Evolutionary conservation across 2,329 filamentous ascomycete genomes (phyloP), one percentile per base, ranked within the genome.

Genomic region (Cladosporium oxysporum): DNA sequence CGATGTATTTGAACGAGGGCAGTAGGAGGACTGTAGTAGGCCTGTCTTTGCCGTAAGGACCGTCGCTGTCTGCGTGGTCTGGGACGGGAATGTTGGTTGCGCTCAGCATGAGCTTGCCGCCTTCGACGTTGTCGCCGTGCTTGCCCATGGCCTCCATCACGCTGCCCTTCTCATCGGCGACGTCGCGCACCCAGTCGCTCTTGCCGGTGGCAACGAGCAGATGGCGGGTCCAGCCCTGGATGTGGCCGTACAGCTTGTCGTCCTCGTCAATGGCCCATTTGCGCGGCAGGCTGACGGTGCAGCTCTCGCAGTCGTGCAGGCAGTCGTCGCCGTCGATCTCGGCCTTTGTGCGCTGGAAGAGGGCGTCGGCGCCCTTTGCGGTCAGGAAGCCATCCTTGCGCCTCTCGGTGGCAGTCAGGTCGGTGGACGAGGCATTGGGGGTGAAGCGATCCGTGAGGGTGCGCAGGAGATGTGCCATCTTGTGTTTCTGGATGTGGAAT

Each of bases 201-300:
- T 97, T 97, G 68, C 93, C 92, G n/a, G 95, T 99, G 28, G 92
- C 95, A 18, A 98, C 92, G 35, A 99, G 82, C 68, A 97, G 76
- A 79, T 99, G 95, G 23, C 93, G 95, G 74, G 87, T 89, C 91
- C 92, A 98, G 41, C 88, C 92, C 74, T 92, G 91, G 69, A 97
- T 86, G 66, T 91, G 84, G 0, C 94, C 95, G 76, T 96, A 98
- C 58, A 99, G 81, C 72, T 88, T 82, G 75, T 97, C 92, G 7
- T 84, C 81, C 76, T 90, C 86, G 66, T 98, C 91, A 64, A 97
- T 87, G 4, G 82, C 82, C 75, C 87, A 90, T 70, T 86, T 87
- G 74, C 89, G 88, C 44, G 94, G 94, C 76, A 93, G 96, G 67
- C 88, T 85, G 70, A 94, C 83, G 16, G 88, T 87, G 83, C 95